These are phyloP conservation scores for Soucietia sequanensis DNA, from an alignment of 805 yeast genomes.

Conservation along the genomic window DNA sequence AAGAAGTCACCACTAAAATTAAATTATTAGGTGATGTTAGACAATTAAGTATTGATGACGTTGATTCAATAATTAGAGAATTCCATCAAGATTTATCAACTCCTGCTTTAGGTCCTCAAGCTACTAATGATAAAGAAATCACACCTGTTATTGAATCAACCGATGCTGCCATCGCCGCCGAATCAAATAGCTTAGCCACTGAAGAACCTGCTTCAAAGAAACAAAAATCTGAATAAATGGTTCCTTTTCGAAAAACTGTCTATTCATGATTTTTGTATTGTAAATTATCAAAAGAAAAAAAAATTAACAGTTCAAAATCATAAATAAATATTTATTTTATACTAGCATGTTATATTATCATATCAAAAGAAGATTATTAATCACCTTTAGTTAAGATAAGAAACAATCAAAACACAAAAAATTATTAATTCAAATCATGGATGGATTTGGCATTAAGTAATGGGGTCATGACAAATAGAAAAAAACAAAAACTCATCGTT, in stretches of 20 bases:
- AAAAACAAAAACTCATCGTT: no score
- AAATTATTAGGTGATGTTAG: conserved; percentile 94
- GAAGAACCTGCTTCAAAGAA: conserved; percentile 39
- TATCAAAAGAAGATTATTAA: no score
- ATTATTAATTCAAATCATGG: conserved; percentile 3
- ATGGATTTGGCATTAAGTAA: conserved; percentile 3
- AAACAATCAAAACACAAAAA: no score
- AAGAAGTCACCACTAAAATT: conserved; percentile 92
- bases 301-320: not conserved
- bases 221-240: conserved; percentile 22
- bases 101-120: conserved; percentile 24
- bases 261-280: conserved; percentile 2
- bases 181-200: no score
- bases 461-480: conserved; percentile 2
- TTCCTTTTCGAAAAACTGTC: not conserved
- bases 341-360: conserved; percentile 1
- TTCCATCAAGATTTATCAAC: conserved; percentile 70
- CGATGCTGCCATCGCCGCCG: no score
- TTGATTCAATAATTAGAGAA: conserved; percentile 93
- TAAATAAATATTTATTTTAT: not conserved
- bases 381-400: no score
- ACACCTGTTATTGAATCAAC: no score
- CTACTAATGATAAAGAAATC: conserved; percentile 21
- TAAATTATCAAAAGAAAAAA: not conserved
- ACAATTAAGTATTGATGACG: conserved; percentile 93